These are phyloP conservation scores for Trypanosoma boissoni DNA, from an alignment of 208 protist species.

Conservation along the genomic window DNA sequence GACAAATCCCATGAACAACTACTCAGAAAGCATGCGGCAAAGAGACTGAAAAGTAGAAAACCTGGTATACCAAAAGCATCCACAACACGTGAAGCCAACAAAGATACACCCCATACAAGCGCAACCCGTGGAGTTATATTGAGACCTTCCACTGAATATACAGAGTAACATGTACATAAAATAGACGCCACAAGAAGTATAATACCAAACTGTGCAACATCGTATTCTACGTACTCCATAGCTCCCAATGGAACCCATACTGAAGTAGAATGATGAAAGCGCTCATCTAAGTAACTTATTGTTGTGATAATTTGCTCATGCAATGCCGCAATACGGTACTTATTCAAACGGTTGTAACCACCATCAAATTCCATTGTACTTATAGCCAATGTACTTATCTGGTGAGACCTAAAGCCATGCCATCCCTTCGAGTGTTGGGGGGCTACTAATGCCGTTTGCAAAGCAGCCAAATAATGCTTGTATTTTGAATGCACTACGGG, in stretches of 20 bases:
- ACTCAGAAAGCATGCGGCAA: constrained; percentile 13
- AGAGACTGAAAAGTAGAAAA: constrained; percentile 22
- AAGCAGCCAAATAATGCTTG: constrained; percentile 27
- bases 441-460: constrained; percentile 32
- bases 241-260: constrained; percentile 50
- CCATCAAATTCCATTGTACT: constrained; percentile 25
- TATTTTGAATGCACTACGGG: constrained; percentile 20
- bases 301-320: constrained; percentile 36
- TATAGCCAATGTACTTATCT: constrained; percentile 46
- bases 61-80: constrained; percentile 16
- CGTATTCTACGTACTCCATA: constrained; percentile 48
- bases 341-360: neutral
- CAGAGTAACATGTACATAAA: constrained; percentile 50
- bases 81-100: constrained; percentile 7
- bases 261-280: constrained; percentile 68
- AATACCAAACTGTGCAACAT: constrained; percentile 58
- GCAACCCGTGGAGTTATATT: constrained; percentile 36
- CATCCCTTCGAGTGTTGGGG: constrained; percentile 38
- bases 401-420: constrained; percentile 29
- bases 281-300: constrained; percentile 62
- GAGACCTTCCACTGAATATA: constrained; percentile 47
- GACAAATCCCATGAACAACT: constrained; percentile 22
- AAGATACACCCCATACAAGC: constrained; percentile 25
- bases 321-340: constrained; percentile 7
- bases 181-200: constrained; percentile 50